These are phyloP conservation scores for Melampsora americana DNA, from an alignment of 1,284 basidiomycete genomes.

Conservation along the genomic window DNA sequence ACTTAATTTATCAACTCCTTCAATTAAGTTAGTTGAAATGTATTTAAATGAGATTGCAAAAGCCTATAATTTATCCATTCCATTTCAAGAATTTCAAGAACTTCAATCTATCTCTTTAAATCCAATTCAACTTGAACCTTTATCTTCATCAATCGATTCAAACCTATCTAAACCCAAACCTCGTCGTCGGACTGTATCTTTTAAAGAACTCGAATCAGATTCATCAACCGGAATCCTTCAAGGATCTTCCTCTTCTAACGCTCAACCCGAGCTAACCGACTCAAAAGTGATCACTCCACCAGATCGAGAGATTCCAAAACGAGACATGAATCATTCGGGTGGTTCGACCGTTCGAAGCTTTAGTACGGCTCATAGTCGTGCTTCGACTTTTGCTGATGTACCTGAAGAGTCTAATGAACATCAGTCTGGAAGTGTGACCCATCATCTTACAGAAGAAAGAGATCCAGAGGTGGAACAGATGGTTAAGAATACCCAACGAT, in stretches of 20 bases:
- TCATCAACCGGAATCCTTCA: background rate
- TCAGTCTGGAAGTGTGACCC: background rate
- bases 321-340: background rate
- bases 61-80: background rate
- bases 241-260: too few species aligned
- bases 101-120: too few species aligned
- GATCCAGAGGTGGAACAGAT: background rate
- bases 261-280: background rate
- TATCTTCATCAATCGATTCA: background rate
- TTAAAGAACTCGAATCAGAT: background rate
- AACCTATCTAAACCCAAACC: background rate
- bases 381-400: background rate
- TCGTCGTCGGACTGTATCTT: background rate
- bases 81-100: background rate
- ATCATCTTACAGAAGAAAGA: background rate
- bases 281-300: background rate
- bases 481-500: background rate
- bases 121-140: too few species aligned
- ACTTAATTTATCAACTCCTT: background rate
- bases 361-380: slow-evolving; percentile 9
- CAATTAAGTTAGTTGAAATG: background rate
- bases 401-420: background rate
- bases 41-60: slow-evolving; percentile 1
- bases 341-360: background rate
- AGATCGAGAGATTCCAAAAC: background rate